phyloP scores from a whole-genome alignment of 805 yeast genomes.

The Saccharomyces mikatae region DNA sequence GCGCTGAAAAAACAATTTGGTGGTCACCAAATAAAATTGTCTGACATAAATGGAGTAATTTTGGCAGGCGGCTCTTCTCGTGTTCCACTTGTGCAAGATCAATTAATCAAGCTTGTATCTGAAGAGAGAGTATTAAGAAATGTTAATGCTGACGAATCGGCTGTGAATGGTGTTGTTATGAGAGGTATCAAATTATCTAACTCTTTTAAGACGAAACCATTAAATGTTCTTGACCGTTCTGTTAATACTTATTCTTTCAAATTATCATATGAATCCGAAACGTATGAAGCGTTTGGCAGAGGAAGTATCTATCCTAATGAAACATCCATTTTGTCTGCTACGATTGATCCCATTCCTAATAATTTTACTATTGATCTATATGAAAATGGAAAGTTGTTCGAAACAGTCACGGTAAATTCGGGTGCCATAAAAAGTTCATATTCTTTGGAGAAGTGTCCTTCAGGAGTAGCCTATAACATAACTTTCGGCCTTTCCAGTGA shows the following conservation, averaged over 20 bases:
- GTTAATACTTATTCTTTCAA: constrained; percentile 40
- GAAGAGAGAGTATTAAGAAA: constrained; percentile 62
- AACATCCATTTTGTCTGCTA: constrained; percentile 30
- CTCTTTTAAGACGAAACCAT: constrained; percentile 50
- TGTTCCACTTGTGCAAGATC: constrained; percentile 76
- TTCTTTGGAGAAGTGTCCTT: constrained; percentile 33
- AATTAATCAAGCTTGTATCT: constrained; percentile 46
- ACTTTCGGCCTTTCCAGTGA: constrained; percentile 40
- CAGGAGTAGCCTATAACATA: constrained; percentile 33
- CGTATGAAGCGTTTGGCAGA: constrained; percentile 36
- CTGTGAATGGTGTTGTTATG: constrained; percentile 81
- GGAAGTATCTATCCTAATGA: constrained; percentile 35
- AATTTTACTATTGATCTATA: constrained; percentile 31
- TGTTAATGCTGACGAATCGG: constrained; percentile 93
- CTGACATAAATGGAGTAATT: constrained; percentile 55
- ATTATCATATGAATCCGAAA: constrained; percentile 13
- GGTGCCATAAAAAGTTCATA: constrained; percentile 27
- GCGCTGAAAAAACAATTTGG: constrained; percentile 37
- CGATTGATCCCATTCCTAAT: constrained; percentile 22
- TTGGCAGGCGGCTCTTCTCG: constrained; percentile 88
- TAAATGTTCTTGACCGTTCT: constrained; percentile 51
- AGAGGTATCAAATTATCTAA: constrained; percentile 71
- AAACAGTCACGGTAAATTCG: constrained; percentile 9
- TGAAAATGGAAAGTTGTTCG: constrained; percentile 17
- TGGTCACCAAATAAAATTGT: constrained; percentile 18